Evolutionary conservation across 2,329 filamentous ascomycete species (phyloP), one percentile per base, ranked within the genome.

Genomic region (Elsinoe arachidis): DNA sequence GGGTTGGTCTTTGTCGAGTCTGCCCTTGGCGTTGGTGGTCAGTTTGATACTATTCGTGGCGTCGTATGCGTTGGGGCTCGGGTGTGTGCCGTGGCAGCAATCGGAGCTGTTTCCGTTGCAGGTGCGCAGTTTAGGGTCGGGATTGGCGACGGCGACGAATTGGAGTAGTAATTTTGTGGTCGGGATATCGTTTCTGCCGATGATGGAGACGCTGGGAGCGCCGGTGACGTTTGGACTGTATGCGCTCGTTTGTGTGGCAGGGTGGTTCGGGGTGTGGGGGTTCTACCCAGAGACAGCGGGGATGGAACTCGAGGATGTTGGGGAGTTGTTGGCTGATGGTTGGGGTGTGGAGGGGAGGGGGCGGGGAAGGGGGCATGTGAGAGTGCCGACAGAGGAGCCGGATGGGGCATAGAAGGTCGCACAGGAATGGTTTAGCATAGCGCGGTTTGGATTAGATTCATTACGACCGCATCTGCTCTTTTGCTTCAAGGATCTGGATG

Each of bases 51-150:
- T 90, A 6, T 96, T 95, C 70, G 90, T 95, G 1, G 86, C 88
- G 7, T 79, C 86, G 1, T 97, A 95, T 68, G 92, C 92, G 1
- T 77, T 91, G 1, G 92, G 92, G 2, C 78, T 97, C 1, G 92
- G 92, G 7, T 95, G 90, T 65, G 90, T 97, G 2, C 91, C 92
- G 0, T 97, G 92, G 92, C 92, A 96, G 79, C 91, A 96, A 73
- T 89, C 86, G 64, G 92, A 97, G 73, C 80, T 68, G 14, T 96
- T 96, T 67, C 87, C 90, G 0, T 76, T 91, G 49, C 78, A 79
- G 30, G 87, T 90, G 46, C 83, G 88, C 51, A 84, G 85, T 3
- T 72, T 89, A 1, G 88, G 88, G 26, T 88, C 85, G 58, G 84
- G 84, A 0, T 70, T 89, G 4, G 81, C 86, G 1, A 92, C 91